These are phyloP conservation scores for Pseudogymnoascus destructans DNA, from an alignment of 2,329 filamentous ascomycete genomes.

Conservation along the genomic window DNA sequence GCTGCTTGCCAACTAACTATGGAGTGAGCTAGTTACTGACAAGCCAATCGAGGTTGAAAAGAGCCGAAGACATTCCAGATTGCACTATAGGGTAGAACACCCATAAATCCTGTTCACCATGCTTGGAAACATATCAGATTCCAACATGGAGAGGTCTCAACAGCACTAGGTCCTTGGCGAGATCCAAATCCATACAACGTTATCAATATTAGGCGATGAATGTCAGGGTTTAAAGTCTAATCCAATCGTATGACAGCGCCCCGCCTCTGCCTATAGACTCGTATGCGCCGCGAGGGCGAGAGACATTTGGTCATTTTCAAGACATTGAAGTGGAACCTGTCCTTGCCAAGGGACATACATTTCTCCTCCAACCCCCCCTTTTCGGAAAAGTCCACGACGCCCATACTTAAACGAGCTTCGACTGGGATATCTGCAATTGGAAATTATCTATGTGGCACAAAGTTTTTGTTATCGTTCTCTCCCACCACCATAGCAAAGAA, in stretches of 20 bases:
- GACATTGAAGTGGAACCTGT: neutral
- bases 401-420: neutral
- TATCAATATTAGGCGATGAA: neutral
- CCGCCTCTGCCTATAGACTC: neutral
- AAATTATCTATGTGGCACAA: neutral
- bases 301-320: conserved; percentile 5
- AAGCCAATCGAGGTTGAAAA: neutral
- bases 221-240: neutral
- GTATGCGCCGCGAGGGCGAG: neutral
- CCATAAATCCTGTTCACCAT: neutral
- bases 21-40: neutral
- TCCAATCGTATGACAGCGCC: neutral
- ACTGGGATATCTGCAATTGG: neutral
- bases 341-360: neutral
- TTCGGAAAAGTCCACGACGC: neutral
- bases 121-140: neutral
- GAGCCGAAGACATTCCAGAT: neutral
- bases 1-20: neutral
- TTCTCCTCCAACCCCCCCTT: neutral
- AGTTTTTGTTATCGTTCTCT: neutral
- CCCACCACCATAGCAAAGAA: neutral
- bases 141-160: neutral
- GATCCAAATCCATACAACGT: neutral
- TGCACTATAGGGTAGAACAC: neutral
- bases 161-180: neutral